Evolutionary conservation across 306 rosid genomes (phyloP), one percentile per base, ranked within the genome.

Genomic region (Cercis canadensis): DNA sequence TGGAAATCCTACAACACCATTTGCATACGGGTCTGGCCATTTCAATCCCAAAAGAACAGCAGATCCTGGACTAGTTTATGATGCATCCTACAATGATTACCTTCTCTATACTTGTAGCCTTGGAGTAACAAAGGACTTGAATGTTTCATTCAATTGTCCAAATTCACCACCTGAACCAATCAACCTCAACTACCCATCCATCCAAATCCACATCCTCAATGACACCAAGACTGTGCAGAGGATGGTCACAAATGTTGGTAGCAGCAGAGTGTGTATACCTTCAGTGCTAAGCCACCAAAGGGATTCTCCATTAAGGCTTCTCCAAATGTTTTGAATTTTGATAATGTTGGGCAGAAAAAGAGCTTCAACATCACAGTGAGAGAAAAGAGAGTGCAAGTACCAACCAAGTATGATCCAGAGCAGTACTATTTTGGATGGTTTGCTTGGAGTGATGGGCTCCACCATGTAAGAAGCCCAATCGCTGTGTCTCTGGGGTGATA

Each of bases 51-150:
- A 73, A 40, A 75, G 67, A 78, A 95, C 92, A 16, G 84, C 83
- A 54, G 85, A 91, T 69, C 97, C 99, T 2, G 96, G 97, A 34
- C 95, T 94, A 3, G 86, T 94, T 6, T 94, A 91, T n/a, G 86
- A 91, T 71, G 83, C 97, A 34, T 84, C 94, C 12, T 87, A 89
- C 81, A 74, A 4, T 5, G 96, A 94, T 77, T 91, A 94, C 67
- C 74, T 94, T 80, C 78, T 75, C 24, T 83, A 94, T 79, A 58
- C 80, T 0, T 90, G 96, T 69, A 72, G 70, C 69, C 52, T 69
- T 32, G 87, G 83, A 6, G 29, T 29, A 13, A 57, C 86, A 57
- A 76, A 68, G 32, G 19, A 32, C 2, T 29, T n/a, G n/a, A n/a
- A n/a, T n/a, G n/a, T n/a, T n/a, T n/a, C n/a, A n/a, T n/a, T 70